A percentile compares a stretch with the other conserved stretches of the same genome.
Evolutionary conservation across 495 filamentous ascomycete genomes (phyloP).

Genomic region (Cryomyces antarcticus): DNA sequence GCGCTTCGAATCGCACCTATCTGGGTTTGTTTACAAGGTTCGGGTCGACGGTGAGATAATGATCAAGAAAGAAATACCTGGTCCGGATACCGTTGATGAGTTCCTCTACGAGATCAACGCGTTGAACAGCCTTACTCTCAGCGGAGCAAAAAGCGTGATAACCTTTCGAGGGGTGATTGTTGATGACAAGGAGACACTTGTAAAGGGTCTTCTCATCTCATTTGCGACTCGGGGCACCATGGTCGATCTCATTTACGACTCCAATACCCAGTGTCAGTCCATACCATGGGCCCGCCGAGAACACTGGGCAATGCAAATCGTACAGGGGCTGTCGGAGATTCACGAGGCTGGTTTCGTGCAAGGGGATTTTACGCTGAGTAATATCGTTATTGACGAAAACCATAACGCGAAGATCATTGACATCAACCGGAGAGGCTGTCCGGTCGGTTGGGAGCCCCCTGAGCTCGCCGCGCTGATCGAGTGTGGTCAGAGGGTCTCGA

Average conservation of each 20-base stretch:
- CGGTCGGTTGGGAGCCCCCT: constrained; percentile 93
- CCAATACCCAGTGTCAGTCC: constrained; percentile 20
- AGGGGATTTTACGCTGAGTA: constrained; percentile 90
- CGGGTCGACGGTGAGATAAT: constrained; percentile 40
- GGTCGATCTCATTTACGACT: constrained; percentile 78
- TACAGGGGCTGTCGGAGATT: constrained; percentile 75
- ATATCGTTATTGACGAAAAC: constrained; percentile 76
- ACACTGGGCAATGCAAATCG: constrained; percentile 84
- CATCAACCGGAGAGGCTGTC: constrained; percentile 90
- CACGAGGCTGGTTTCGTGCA: constrained; percentile 95
- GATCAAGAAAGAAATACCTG: constrained; percentile 97
- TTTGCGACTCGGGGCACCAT: constrained; percentile 73
- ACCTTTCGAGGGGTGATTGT: constrained; percentile 77
- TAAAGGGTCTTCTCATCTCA: constrained; percentile 82
- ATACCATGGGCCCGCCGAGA: constrained; percentile 61
- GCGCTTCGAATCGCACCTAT: constrained; percentile 77
- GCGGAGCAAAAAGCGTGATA: constrained; percentile 56
- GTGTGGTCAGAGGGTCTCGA: constrained; percentile 79
- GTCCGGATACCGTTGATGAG: constrained; percentile 88
- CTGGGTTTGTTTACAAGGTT: constrained; percentile 95
- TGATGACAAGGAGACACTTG: constrained; percentile 48
- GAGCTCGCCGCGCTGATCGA: constrained; percentile 76
- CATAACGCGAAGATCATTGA: constrained; percentile 93
- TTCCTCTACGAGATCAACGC: constrained; percentile 98
- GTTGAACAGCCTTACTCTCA: constrained; percentile 41